Percentiles rank a stretch among this genome's conserved stretches.
phyloP scores from a whole-genome alignment of 345 rosid species.

The Heritiera littoralis region DNA sequence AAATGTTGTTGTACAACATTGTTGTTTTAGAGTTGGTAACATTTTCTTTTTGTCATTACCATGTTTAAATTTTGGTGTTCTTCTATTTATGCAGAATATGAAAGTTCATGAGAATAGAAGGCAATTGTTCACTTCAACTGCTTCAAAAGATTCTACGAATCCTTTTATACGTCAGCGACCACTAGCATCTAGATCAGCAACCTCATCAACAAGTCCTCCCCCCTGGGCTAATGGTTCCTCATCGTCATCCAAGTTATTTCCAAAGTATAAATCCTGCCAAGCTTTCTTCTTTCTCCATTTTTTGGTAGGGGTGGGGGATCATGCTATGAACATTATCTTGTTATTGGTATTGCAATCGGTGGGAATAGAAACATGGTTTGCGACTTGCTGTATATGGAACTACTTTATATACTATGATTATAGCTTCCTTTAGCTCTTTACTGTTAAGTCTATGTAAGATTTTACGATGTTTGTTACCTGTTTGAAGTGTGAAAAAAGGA shows the following conservation, averaged over 20 bases:
- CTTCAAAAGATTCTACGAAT: slow-evolving; percentile 68
- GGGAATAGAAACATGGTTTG: neutral
- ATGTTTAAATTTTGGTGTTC: neutral
- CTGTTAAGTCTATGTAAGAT: neutral
- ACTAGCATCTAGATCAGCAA: slow-evolving; percentile 55
- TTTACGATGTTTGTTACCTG: neutral
- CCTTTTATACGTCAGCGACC: slow-evolving; percentile 85
- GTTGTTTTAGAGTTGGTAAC: neutral
- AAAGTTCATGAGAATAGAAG: slow-evolving; percentile 78
- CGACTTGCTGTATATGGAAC: neutral
- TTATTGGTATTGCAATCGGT: neutral
- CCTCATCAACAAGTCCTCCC: slow-evolving; percentile 55
- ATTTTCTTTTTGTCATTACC: neutral
- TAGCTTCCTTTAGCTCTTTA: neutral
- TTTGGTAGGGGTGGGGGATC: neutral
- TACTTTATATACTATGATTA: neutral
- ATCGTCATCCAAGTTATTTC: slow-evolving; percentile 38
- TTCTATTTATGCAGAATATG: slow-evolving; percentile 51
- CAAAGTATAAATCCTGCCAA: neutral
- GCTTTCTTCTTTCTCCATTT: neutral
- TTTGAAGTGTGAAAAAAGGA: neutral
- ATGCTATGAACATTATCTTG: neutral
- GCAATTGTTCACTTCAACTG: slow-evolving; percentile 65
- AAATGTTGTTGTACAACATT: neutral
- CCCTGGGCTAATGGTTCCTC: slow-evolving; percentile 72